Conservation (phyloP, 192 early-diverging fungal species). For the Coemansia sp. region DNA sequence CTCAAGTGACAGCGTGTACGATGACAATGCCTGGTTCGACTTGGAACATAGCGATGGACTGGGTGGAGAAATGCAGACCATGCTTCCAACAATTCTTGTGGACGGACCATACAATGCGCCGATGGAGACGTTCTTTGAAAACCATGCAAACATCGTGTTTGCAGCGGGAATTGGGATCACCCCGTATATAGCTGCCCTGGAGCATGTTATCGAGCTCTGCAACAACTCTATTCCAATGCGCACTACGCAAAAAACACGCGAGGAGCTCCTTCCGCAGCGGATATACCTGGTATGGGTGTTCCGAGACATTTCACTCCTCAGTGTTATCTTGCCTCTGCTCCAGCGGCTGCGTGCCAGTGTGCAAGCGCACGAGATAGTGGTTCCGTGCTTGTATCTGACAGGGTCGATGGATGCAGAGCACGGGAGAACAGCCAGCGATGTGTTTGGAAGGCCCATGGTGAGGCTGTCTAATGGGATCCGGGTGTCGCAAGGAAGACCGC, state of each 20-base stretch:
- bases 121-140: constrained; percentile 78
- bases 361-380: constrained; percentile 43
- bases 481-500: constrained; percentile 43
- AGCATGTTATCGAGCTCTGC: constrained; percentile 45
- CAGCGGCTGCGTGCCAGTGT: constrained; percentile 33
- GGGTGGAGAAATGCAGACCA: constrained; percentile 17
- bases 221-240: constrained; percentile 36
- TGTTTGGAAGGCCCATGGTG: constrained; percentile 51
- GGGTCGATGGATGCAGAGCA: constrained; percentile 36
- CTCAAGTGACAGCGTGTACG: constrained; percentile 5
- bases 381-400: constrained; percentile 49
- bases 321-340: constrained; percentile 29
- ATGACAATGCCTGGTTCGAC: constrained; percentile 45
- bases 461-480: constrained; percentile 50
- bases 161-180: constrained; percentile 86
- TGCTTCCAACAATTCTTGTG: constrained; percentile 64
- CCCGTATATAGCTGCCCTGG: constrained; percentile 59
- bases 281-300: constrained; percentile 53
- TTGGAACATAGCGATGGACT: constrained; percentile 5
- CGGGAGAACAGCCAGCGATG: constrained; percentile 37
- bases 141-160: constrained; percentile 66
- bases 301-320: constrained; percentile 43
- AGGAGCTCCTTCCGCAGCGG: constrained; percentile 40
- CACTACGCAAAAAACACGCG: constrained; percentile 40
- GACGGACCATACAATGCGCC: constrained; percentile 78